phyloP scores from a whole-genome alignment of 768 basidiomycete genomes.

The Mrakia frigida region DNA sequence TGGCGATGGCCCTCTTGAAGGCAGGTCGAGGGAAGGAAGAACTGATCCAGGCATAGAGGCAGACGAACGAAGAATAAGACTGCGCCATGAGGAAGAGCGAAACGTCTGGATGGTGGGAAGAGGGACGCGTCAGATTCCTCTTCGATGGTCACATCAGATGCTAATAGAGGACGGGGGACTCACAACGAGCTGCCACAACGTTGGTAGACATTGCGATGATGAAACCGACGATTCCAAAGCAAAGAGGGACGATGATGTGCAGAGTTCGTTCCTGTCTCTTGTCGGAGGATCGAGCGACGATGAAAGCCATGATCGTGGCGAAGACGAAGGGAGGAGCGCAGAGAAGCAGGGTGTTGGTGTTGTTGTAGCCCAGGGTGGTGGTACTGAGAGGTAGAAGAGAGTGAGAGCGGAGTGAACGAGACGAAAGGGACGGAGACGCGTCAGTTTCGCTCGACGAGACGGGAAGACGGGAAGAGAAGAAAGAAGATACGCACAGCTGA shows the following conservation, averaged over 20 bases:
- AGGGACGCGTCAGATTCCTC: not conserved
- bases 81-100: constrained; percentile 40
- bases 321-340: constrained; percentile 50
- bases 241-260: constrained; percentile 27
- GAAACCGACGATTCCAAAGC: constrained; percentile 20
- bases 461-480: not conserved
- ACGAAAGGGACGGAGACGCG: not conserved
- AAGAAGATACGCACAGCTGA: constrained; percentile 46
- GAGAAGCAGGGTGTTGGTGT: constrained; percentile 63
- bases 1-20: constrained; percentile 80
- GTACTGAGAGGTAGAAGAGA: constrained; percentile 50
- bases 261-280: constrained; percentile 59
- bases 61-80: constrained; percentile 59
- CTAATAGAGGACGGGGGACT: no score
- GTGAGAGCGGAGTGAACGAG: not conserved
- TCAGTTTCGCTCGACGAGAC: no score
- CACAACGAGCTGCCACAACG: constrained; percentile 51
- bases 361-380: constrained; percentile 56
- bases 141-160: no score
- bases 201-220: constrained; percentile 54
- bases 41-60: constrained; percentile 48
- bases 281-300: constrained; percentile 62
- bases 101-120: constrained; percentile 52
- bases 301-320: constrained; percentile 53
- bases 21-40: constrained; percentile 64